Evolutionary conservation across 768 basidiomycete genomes (phyloP).

Genomic region (Guyanaporus albipodus): DNA sequence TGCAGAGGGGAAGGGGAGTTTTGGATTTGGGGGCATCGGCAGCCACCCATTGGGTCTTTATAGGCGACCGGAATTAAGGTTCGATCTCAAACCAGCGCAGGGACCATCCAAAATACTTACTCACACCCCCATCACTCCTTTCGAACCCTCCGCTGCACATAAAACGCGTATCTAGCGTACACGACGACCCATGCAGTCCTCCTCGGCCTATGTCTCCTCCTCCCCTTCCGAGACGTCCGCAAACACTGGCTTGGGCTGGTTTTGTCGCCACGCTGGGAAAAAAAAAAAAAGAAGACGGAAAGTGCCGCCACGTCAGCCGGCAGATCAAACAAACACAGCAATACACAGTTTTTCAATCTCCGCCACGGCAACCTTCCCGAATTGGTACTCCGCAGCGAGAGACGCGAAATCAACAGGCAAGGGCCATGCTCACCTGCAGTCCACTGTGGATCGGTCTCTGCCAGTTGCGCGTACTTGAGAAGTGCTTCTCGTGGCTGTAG

Average conservation of each 20-base stretch:
- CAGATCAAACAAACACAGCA: slow-evolving; percentile 33
- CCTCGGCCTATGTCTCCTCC: slow-evolving; percentile 50
- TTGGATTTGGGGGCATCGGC: slow-evolving; percentile 62
- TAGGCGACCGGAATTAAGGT: slow-evolving; percentile 79
- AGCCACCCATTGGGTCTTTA: slow-evolving; percentile 75
- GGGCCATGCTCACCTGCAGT: slow-evolving; percentile 63
- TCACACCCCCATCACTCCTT: slow-evolving; percentile 31
- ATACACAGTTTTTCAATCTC: slow-evolving; percentile 30
- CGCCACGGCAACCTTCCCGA: slow-evolving; percentile 27
- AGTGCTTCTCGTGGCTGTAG: slow-evolving; percentile 91
- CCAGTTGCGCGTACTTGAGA: slow-evolving; percentile 82
- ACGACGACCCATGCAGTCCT: slow-evolving; percentile 12
- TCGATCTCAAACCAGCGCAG: slow-evolving; percentile 73
- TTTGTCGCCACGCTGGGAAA: slow-evolving; percentile 77
- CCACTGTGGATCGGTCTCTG: slow-evolving; percentile 79
- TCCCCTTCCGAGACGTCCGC: slow-evolving; percentile 53
- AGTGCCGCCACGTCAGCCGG: slow-evolving; percentile 56
- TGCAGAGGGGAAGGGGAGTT: slow-evolving; percentile 47
- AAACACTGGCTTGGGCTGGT: slow-evolving; percentile 87
- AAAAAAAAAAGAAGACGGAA: slow-evolving; percentile 43
- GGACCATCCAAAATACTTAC: slow-evolving; percentile 51
- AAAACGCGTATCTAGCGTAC: slow-evolving; percentile 6
- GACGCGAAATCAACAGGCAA: slow-evolving; percentile 1
- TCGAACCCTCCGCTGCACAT: slow-evolving; percentile 8
- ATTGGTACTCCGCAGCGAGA: slow-evolving; percentile 29